Percentiles rank a stretch among this genome's conserved stretches.
These are phyloP conservation scores for Lentinula guzmanii DNA, from an alignment of 768 basidiomycete species.

Conservation along the genomic window DNA sequence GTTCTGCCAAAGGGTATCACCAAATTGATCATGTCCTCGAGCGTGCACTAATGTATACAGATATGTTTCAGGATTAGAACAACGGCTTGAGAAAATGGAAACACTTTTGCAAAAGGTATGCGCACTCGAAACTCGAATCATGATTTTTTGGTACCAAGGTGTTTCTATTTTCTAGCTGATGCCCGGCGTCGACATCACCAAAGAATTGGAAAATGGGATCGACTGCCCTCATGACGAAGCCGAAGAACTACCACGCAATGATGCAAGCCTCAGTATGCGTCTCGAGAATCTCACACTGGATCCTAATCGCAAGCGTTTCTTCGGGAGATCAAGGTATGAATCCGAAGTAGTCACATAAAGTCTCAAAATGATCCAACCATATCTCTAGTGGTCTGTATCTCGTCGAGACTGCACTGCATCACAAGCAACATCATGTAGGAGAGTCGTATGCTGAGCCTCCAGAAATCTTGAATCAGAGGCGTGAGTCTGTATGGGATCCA, in stretches of 20 bases:
- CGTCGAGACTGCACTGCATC: conserved; percentile 47
- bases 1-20: conserved; percentile 54
- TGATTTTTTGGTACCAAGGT: background rate
- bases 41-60: conserved; percentile 32
- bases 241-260: conserved; percentile 20
- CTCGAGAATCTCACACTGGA: conserved; percentile 31
- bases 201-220: conserved; percentile 44
- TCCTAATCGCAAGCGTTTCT: conserved; percentile 36
- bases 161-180: conserved; percentile 33
- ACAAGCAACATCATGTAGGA: conserved; percentile 50
- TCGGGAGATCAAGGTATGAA: conserved; percentile 38
- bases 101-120: conserved; percentile 46
- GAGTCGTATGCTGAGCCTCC: conserved; percentile 16
- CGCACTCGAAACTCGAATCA: conserved; percentile 1
- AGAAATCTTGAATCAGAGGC: conserved; percentile 22
- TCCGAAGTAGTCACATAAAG: background rate
- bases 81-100: conserved; percentile 60
- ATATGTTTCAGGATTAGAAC: conserved; percentile 60
- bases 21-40: background rate
- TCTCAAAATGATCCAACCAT: background rate
- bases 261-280: conserved; percentile 25
- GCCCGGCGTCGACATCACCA: conserved; percentile 58
- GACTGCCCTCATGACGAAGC: conserved; percentile 12
- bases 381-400: conserved; percentile 41
- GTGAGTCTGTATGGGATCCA: conserved; percentile 45